Evolutionary conservation across 768 basidiomycete genomes (phyloP).

Genomic region (Boletus patriciae): DNA sequence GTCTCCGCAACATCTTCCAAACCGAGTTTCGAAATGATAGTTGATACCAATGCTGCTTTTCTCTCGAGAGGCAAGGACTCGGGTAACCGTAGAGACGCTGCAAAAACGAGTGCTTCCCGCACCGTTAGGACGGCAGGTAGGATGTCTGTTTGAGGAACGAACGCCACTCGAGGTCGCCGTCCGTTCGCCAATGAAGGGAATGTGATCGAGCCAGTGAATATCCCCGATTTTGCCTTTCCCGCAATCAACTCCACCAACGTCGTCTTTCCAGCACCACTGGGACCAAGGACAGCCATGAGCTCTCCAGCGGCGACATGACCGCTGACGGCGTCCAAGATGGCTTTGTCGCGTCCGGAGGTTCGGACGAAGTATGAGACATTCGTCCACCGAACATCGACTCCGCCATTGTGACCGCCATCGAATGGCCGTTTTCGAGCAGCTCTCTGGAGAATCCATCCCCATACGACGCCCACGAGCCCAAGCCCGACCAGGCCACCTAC

Average conservation of each 20-base stretch:
- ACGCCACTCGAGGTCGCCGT: conserved; percentile 62
- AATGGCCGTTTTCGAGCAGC: conserved; percentile 52
- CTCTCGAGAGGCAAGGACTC: conserved; percentile 62
- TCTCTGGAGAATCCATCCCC: conserved; percentile 63
- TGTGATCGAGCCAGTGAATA: conserved; percentile 60
- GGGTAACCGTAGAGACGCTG: conserved; percentile 80
- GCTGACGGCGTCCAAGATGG: conserved; percentile 67
- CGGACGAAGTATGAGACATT: conserved; percentile 67
- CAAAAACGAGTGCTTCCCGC: conserved; percentile 79
- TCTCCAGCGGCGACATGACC: conserved; percentile 77
- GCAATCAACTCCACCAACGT: conserved; percentile 91
- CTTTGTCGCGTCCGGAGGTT: conserved; percentile 41
- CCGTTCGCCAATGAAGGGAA: conserved; percentile 44
- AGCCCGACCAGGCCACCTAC: conserved; percentile 65
- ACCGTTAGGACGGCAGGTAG: conserved; percentile 80
- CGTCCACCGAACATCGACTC: conserved; percentile 66
- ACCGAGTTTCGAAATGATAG: conserved; percentile 76
- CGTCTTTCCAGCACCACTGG: conserved; percentile 91
- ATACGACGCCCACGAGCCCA: conserved; percentile 56
- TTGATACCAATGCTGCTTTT: conserved; percentile 65
- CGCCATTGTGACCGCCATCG: conserved; percentile 44
- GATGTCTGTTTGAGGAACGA: conserved; percentile 86
- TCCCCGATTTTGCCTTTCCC: conserved; percentile 75
- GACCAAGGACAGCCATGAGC: conserved; percentile 90
- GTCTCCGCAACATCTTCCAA: conserved; percentile 66